phyloP scores from a whole-genome alignment of 2,329 filamentous ascomycete genomes.

The Didymosphaeria variabile region DNA sequence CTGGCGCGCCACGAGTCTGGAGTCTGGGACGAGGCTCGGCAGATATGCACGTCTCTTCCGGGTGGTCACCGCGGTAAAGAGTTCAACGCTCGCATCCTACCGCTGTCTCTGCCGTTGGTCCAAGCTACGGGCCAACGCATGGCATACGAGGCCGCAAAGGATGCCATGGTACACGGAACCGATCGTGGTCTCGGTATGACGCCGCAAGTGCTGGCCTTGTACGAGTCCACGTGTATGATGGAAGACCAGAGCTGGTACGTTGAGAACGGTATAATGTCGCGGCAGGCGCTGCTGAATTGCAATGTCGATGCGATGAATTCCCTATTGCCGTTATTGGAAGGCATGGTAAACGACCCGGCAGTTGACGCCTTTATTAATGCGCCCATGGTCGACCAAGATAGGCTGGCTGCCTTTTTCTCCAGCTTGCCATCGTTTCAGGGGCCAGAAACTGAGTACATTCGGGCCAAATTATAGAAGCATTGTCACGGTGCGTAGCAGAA shows the following conservation, averaged over 20 bases:
- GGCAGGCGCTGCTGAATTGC: conserved; percentile 10
- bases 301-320: conserved; percentile 7
- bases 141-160: conserved; percentile 12
- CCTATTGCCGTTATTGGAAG: conserved; percentile 9
- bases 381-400: conserved; percentile 10
- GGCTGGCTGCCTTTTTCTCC: conserved; percentile 10
- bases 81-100: conserved; percentile 13
- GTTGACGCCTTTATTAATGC: conserved; percentile 13
- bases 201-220: conserved; percentile 13
- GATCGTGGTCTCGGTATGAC: conserved; percentile 9
- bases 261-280: conserved; percentile 12
- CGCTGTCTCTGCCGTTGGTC: conserved; percentile 7
- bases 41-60: conserved; percentile 6
- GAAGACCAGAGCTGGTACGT: conserved; percentile 11
- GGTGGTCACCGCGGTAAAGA: conserved; percentile 11
- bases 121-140: conserved; percentile 14
- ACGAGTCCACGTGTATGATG: conserved; percentile 13
- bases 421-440: conserved; percentile 10
- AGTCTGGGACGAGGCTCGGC: conserved; percentile 12
- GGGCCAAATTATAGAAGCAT: conserved; percentile 10
- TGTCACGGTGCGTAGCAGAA: no score
- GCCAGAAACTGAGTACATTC: conserved; percentile 4
- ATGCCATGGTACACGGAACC: conserved; percentile 10
- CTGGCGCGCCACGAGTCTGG: conserved; percentile 11
- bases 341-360: conserved; percentile 11